Base-by-base conservation (phyloP, 495 filamentous ascomycete genomes). In the Viridothelium virens region DNA sequence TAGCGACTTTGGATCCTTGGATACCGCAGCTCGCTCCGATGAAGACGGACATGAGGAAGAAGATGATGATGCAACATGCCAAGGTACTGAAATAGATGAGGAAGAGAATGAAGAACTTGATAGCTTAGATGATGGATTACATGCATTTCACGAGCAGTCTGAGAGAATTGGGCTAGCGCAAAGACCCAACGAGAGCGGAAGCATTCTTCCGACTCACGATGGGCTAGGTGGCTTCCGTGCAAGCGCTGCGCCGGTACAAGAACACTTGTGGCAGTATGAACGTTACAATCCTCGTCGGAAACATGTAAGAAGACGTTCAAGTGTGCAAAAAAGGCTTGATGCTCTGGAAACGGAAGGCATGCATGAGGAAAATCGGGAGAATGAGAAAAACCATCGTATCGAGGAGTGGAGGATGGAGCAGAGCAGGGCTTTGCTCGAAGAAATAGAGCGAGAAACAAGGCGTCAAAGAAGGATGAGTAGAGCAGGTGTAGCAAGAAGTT, bases 401-500 rank as follows among this genome's bases (percentile, higher is more conserved):
- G 91, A 97, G 75, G 80, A 84, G 53, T 98, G 94, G 94, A 82
- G 92, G 68, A 77, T 94, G 72, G 94, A 97, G 72, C 95, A 97
- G 74, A 96, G 91, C 71, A 82, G 82, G 67, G 84, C 88, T 18
- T 77, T 98, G 50, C 74, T 97, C 38, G 89, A 96, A 61, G 90
- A 96, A 74, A 92, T 98, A 59, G 89, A 92, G 75, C 86, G 82
- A 63, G 90, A 94, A 77, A 96, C 91, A 10, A 83, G 87, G 65
- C 80, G 84, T 63, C 66, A 72, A 38, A 69, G 72, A 46, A 65
- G 65, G 18, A 78, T 75, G 65, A 79, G 77, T 66, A 66, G 81
- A 72, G 70, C 74, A 66, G 79, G 76, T 63, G 68, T 74, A 59
- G 68, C 70, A 47, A 66, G 69, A 46, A 74, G 62, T 56, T 56